Evolutionary conservation across 2,329 filamentous ascomycete genomes (phyloP).

Genomic region (Penicillium concentricum): DNA sequence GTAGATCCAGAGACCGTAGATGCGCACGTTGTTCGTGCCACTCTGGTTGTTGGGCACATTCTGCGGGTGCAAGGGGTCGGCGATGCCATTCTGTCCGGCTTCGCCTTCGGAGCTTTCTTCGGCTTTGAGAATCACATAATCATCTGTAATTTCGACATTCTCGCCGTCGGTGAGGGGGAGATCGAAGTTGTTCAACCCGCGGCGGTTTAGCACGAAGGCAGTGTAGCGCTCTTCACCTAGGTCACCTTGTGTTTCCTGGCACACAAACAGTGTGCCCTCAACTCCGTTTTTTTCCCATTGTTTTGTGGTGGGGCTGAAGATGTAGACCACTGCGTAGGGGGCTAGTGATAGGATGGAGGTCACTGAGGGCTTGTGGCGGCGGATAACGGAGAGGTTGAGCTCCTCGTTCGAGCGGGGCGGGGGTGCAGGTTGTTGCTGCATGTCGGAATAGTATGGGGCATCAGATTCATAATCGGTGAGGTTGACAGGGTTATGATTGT

Average conservation of each 20-base stretch:
- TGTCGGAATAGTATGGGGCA: conserved; percentile 50
- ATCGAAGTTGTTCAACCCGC: conserved; percentile 68
- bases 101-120: conserved; percentile 34
- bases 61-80: conserved; percentile 14
- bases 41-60: conserved; percentile 2
- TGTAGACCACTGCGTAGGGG: conserved; percentile 83
- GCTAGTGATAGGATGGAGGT: conserved; percentile 73
- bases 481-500: conserved; percentile 26
- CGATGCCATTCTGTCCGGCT: conserved; percentile 23
- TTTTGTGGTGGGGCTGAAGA: conserved; percentile 63
- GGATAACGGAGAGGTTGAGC: conserved; percentile 82
- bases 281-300: conserved; percentile 82
- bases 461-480: conserved; percentile 66
- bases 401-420: conserved; percentile 70
- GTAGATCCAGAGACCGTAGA: conserved; percentile 66
- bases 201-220: conserved; percentile 71
- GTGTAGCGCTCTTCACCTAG: conserved; percentile 50
- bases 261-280: conserved; percentile 88
- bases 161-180: conserved; percentile 58
- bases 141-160: conserved; percentile 64
- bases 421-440: conserved; percentile 41
- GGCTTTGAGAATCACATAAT: conserved; percentile 60
- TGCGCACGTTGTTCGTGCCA: conserved; percentile 31
- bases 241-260: conserved; percentile 54
- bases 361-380: conserved; percentile 75